Conservation (phyloP, 306 rosid genomes). For the Prunus campanulata region DNA sequence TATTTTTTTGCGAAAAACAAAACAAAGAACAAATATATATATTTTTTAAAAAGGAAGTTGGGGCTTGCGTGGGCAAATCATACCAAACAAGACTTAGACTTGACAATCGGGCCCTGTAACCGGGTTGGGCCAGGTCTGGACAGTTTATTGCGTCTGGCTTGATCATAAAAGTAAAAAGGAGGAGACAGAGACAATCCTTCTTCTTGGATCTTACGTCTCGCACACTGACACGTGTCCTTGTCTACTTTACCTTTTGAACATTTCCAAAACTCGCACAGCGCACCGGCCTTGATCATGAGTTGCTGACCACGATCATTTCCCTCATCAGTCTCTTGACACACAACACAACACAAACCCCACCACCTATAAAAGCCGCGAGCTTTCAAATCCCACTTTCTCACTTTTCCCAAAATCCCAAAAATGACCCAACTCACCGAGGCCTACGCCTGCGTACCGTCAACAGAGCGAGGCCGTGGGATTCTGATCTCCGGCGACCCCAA, state of each 20-base stretch:
- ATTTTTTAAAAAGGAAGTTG: too few species aligned
- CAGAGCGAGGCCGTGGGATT: constrained; percentile 95
- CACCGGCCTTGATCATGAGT: background rate
- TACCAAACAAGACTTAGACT: background rate
- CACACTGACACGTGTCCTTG: background rate
- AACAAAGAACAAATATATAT: too few species aligned
- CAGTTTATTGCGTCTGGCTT: background rate
- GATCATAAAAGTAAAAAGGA: background rate
- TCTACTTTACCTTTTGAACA: background rate
- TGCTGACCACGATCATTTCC: too few species aligned
- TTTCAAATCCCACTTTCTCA: constrained; percentile 21
- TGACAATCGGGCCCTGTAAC: background rate
- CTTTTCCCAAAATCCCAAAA: background rate
- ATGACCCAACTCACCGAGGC: constrained; percentile 71
- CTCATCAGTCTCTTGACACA: too few species aligned
- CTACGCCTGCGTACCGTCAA: constrained; percentile 71
- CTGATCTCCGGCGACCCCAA: constrained; percentile 82
- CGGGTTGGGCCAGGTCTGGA: background rate
- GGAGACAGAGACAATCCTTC: background rate
- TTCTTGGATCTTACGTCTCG: background rate
- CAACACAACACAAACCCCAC: too few species aligned
- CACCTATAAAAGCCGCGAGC: constrained; percentile 19
- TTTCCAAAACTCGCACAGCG: background rate
- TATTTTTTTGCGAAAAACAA: too few species aligned
- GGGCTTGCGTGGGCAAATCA: too few species aligned